These are phyloP conservation scores for Penicillium sclerotiorum DNA, from an alignment of 2,329 filamentous ascomycete species.

Conservation along the genomic window DNA sequence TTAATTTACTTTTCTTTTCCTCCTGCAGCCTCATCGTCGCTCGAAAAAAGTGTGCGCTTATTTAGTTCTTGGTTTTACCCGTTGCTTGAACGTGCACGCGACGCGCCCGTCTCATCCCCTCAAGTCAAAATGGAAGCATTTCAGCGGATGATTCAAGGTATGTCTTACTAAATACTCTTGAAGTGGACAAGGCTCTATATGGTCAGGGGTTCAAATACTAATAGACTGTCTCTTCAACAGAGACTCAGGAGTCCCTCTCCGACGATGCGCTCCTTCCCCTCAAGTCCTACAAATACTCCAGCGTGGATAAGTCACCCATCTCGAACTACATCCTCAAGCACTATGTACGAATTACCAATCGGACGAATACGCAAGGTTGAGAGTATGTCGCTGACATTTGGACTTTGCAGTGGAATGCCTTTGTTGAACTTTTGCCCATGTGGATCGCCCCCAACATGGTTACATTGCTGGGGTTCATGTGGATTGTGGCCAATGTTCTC, in stretches of 20 bases:
- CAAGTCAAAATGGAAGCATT: constrained; percentile 33
- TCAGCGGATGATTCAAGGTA: constrained; percentile 41
- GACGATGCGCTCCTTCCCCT: constrained; percentile 90
- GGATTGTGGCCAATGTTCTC: constrained; percentile 82
- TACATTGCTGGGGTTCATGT: constrained; percentile 90
- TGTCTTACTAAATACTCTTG: constrained; percentile 15
- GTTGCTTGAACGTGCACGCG: constrained; percentile 14
- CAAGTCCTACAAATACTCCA: constrained; percentile 95
- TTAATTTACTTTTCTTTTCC: not conserved
- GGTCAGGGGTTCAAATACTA: not conserved
- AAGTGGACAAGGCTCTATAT: not conserved
- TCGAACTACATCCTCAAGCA: constrained; percentile 93
- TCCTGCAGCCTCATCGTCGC: not conserved
- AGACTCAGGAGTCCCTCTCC: constrained; percentile 65
- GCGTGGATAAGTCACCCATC: constrained; percentile 91
- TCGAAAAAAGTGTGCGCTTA: not conserved
- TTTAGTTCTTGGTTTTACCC: constrained; percentile 3
- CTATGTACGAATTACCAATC: constrained; percentile 67
- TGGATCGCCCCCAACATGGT: constrained; percentile 99
- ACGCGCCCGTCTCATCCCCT: constrained; percentile 13
- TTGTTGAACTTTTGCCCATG: constrained; percentile 86
- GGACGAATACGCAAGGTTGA: not conserved
- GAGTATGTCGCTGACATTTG: not conserved
- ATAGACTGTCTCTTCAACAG: constrained; percentile 18
- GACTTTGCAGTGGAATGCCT: constrained; percentile 82